Base-by-base conservation (phyloP, 164 flowering plant species). In the Umbellularia californica region DNA sequence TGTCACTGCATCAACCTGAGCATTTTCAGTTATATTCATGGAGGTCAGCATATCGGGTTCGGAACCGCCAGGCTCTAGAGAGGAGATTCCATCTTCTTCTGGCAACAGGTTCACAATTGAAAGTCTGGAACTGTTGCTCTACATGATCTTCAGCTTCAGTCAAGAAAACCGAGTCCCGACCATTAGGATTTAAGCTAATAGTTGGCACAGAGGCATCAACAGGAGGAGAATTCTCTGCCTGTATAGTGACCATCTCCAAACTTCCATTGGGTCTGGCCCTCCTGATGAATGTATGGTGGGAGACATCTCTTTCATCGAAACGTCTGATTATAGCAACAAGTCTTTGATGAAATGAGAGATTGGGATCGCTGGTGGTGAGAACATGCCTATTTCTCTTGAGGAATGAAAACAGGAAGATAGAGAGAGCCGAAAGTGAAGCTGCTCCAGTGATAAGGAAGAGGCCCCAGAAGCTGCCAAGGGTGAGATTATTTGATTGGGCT, bases 401-500 rank as follows among this genome's bases (percentile, higher is more conserved):
- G 72, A 72, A 77, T 5, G 9, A 1, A 27, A n/a, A 23, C 6
- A 28, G 12, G 62, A 4, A 72, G n/a, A 75, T 62, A 13, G 70
- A 25, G 20, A 78, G 30, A 27, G 77, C 80, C 11, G 23, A 47
- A 28, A 30, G 17, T 22, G 80, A 73, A 50, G 70, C 30, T 5
- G 68, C 41, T 6, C 50, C 80, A 5, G 74, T 58, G 5, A 73
- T 60, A 73, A 72, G 52, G 51, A 77, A 77, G 51, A 77, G 79
- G 20, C 79, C 76, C 63, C 52, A 35, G 17, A 73, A 68, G 68
- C 76, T 67, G 50, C 27, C 27, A 11, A 77, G 65, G 65, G 67
- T 51, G 33, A 72, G 75, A 62, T 72, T 68, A 35, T 22, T 51
- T 19, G 76, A 74, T 3, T 6, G 10, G 27, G 24, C 17, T 1